Conservation (phyloP, 1,284 basidiomycete genomes). For the Pterulicium gracile region DNA sequence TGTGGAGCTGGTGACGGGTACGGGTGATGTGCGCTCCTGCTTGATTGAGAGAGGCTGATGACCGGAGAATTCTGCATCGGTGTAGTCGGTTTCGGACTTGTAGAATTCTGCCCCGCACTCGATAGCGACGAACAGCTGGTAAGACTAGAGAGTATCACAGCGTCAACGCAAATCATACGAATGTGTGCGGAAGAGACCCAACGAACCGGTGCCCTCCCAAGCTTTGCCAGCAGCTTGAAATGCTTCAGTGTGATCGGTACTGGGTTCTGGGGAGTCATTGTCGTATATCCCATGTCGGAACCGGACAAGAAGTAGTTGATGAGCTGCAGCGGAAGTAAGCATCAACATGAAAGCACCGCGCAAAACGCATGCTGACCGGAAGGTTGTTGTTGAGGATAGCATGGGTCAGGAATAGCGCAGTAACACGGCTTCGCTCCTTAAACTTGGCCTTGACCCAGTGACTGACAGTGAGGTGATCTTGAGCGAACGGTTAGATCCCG, state of each 20-base stretch:
- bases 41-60: conserved; percentile 17
- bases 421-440: conserved; percentile 40
- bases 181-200: conserved; percentile 15
- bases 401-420: conserved; percentile 61
- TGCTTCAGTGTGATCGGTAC: conserved; percentile 67
- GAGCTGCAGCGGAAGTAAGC: conserved; percentile 23
- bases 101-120: conserved; percentile 56
- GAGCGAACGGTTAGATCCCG: conserved; percentile 6
- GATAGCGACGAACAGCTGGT: conserved; percentile 44
- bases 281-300: conserved; percentile 13
- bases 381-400: conserved; percentile 54
- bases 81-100: conserved; percentile 54
- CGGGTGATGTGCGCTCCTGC: conserved; percentile 18
- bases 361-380: conserved; percentile 27
- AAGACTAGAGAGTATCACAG: conserved; percentile 3
- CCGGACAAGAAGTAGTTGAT: conserved; percentile 31
- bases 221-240: conserved; percentile 53
- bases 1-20: conserved; percentile 34
- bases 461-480: conserved; percentile 48
- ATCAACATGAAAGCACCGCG: conserved; percentile 3
- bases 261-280: conserved; percentile 13
- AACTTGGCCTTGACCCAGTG: conserved; percentile 47
- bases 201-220: conserved; percentile 44
- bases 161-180: conserved; percentile 3
- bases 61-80: too few relatives aligned